Base-by-base conservation (phyloP, 768 basidiomycete species). In the Clavulina sp. region DNA sequence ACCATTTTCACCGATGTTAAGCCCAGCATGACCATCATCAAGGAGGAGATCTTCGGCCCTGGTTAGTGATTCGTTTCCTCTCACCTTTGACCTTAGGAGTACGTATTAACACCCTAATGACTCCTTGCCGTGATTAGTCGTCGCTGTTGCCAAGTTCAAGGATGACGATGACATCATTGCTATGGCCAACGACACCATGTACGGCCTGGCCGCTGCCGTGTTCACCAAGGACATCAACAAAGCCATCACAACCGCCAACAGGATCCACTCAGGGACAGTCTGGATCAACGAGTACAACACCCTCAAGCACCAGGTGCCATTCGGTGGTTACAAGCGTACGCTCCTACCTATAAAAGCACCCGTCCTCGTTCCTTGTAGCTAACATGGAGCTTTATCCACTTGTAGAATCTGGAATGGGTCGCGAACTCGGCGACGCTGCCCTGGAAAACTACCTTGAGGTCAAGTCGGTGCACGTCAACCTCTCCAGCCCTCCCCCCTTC, bases 141-240 rank as follows among this genome's bases (percentile, higher is more conserved):
- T 54, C 51, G 81, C 79, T 26, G 66, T 89, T 34, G 73, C 80
- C 68, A 80, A 78, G 62, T 88, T 89, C 68, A 74, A 78, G 59
- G 72, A 75, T 36, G 75, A 75, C 57, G 69, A 71, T 49, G 62
- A 62, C 13, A 50, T 63, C 48, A 60, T 71, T 57, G 52, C 43
- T 18, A 51, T 59, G 50, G 93, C 88, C 26, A 99, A 99, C 65
- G 81, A 93, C 62, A 81, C 84, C 0, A 60, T 69, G 48, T 93
- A 91, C 64, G 92, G 92, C 53, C 76, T 95, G 41, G 88, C 87
- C 13, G 79, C 84, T 2, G 82, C 83, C 5, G 78, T 97, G 50
- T 95, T 91, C 72, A 79, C 83, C 32, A 70, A 76, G 28, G 60
- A 73, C 61, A 61, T 71, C 58, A 57, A 59, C 24, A 58, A 66